Conservation (phyloP, 83 land plant genomes). For the Diphasiastrum complanatum region DNA sequence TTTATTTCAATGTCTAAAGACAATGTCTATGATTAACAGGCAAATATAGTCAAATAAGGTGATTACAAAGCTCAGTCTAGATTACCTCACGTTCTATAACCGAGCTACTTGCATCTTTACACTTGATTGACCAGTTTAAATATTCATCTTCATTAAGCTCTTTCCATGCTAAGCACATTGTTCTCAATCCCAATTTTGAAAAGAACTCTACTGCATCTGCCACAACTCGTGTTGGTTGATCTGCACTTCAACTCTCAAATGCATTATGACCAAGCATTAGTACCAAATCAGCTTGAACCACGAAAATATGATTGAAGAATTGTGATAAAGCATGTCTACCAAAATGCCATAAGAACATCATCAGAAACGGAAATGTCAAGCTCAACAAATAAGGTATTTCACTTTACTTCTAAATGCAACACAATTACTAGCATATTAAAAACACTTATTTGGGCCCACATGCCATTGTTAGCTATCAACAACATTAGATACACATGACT, state of each 20-base stretch:
- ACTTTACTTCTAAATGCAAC: no score
- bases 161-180: slow-evolving; percentile 86
- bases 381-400: no score
- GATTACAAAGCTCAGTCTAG: background rate
- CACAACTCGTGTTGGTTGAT: slow-evolving; percentile 56
- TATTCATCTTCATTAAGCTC: slow-evolving; percentile 83
- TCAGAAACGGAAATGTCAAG: no score
- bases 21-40: background rate
- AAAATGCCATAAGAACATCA: background rate
- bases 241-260: slow-evolving; percentile 40
- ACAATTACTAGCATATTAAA: no score
- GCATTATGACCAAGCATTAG: no score
- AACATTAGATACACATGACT: no score
- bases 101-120: slow-evolving; percentile 74
- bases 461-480: no score
- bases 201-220: slow-evolving; percentile 82
- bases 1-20: no score
- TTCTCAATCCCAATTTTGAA: slow-evolving; percentile 81
- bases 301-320: background rate
- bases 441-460: no score
- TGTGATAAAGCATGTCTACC: background rate
- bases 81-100: slow-evolving; percentile 87
- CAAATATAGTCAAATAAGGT: background rate
- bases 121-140: slow-evolving; percentile 68
- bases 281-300: no score